A percentile compares a stretch with the other conserved stretches of the same genome.
Evolutionary conservation across 768 basidiomycete species (phyloP).

Genomic region (Leccinum ochraceum): DNA sequence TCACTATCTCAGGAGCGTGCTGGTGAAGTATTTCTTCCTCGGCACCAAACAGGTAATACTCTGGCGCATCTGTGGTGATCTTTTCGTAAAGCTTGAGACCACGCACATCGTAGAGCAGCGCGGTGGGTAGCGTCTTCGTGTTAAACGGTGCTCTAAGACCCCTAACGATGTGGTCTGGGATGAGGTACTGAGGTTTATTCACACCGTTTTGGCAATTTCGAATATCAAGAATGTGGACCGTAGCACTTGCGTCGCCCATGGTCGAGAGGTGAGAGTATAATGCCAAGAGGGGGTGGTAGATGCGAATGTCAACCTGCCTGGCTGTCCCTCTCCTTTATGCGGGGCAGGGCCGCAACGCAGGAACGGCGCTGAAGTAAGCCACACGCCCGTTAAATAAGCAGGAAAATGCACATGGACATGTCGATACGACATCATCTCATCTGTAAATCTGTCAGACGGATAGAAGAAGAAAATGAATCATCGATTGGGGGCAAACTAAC

Average conservation of each 20-base stretch:
- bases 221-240: conserved; percentile 24
- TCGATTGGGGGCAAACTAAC: not conserved
- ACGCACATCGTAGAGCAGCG: conserved; percentile 83
- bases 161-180: conserved; percentile 47
- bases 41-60: conserved; percentile 90
- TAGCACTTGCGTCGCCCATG: conserved; percentile 25
- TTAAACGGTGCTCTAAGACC: conserved; percentile 58
- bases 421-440: not conserved
- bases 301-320: not conserved
- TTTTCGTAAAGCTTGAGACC: conserved; percentile 87
- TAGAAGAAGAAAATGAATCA: not conserved
- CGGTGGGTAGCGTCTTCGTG: conserved; percentile 70
- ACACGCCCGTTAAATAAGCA: not conserved
- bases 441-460: not conserved
- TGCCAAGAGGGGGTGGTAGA: not conserved
- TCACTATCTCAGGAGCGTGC: conserved; percentile 73
- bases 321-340: conserved; percentile 9
- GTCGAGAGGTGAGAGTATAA: not conserved
- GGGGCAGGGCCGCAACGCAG: not conserved
- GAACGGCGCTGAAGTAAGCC: conserved; percentile 20
- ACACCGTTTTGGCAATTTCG: conserved; percentile 14
- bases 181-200: conserved; percentile 27
- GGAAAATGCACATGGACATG: not conserved
- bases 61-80: conserved; percentile 72
- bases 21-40: conserved; percentile 84